Evolutionary conservation across 2,329 filamentous ascomycete genomes (phyloP), one percentile per base, ranked within the genome.

Genomic region (Aspergillus novofumigatus): DNA sequence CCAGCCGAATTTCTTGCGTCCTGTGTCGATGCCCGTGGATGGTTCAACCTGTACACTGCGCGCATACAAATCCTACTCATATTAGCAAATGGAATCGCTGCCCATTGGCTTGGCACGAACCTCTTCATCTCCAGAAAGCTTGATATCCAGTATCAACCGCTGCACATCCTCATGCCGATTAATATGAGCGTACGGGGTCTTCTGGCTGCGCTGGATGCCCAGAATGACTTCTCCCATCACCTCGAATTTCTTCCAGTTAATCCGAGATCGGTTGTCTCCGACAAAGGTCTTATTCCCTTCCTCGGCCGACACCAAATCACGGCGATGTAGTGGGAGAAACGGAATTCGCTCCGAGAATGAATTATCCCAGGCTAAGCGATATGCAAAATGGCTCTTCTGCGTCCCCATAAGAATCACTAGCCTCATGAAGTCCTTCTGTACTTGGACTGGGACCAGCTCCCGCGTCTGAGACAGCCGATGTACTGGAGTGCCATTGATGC

Each of bases 171-270:
- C 88, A 66, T 89, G 87, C 66, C 82, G 86, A 35, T 80, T 78
- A 60, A 93, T 78, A 60, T 87, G 88, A 26, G 86, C 84, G 64
- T 97, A 97, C 4, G 91, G 87, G 51, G 86, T 86, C 54, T 90
- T 89, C 74, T 97, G 92, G 67, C 93, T 96, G 75, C 88, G 89
- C 83, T 97, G 95, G 54, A 99, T 87, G 2, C 91, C 89, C 58
- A 97, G 80, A 53, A 97, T 83, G 4, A 97, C 90, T 65, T 97
- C 93, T 6, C 92, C 92, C 75, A 97, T 86, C 32, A 99, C 88
- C 74, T 97, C 93, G 67, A 97, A 99, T 72, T 99, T 99, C 75
- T 89, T 92, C 94, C 94, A 99, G 72, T 97, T 97, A 71, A 99
- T 90, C 52, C 90, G 82, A 61, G 91, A 85, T 62, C 81, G 85